Conservation (phyloP, 176 grass and related monocot genomes). For the Echinochloa phyllopogon region DNA sequence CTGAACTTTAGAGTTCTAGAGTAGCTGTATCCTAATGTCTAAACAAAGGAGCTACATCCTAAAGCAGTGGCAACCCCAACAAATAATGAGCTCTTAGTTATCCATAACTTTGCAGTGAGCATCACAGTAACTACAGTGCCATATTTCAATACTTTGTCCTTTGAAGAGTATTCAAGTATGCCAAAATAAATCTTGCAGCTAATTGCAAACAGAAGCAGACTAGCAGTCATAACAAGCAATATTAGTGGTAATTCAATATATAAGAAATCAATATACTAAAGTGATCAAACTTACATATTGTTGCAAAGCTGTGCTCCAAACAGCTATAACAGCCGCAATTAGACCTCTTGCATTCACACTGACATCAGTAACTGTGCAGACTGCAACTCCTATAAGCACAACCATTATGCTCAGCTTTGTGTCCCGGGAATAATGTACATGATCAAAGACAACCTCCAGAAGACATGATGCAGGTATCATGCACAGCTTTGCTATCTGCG, state of each 20-base stretch:
- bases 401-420: slow-evolving; percentile 27
- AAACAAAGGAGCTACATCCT: not conserved
- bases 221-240: not conserved
- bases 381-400: slow-evolving; percentile 25
- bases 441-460: slow-evolving; percentile 18
- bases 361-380: slow-evolving; percentile 14
- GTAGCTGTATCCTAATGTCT: not conserved
- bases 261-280: not conserved
- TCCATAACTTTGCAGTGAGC: not conserved
- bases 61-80: not conserved
- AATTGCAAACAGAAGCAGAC: not conserved
- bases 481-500: slow-evolving; percentile 30
- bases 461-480: slow-evolving; percentile 25
- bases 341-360: slow-evolving; percentile 18
- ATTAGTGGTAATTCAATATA: not conserved
- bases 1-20: not conserved
- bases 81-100: not conserved
- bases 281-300: not conserved
- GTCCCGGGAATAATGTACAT: slow-evolving; percentile 10
- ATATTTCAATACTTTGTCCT: not conserved
- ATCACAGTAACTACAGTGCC: not conserved
- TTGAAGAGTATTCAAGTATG: not conserved
- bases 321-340: slow-evolving; percentile 14
- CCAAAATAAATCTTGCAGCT: not conserved
- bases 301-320: slow-evolving; percentile 23